Conservation (phyloP, 805 yeast genomes). For the Hanseniaspora singularis region DNA sequence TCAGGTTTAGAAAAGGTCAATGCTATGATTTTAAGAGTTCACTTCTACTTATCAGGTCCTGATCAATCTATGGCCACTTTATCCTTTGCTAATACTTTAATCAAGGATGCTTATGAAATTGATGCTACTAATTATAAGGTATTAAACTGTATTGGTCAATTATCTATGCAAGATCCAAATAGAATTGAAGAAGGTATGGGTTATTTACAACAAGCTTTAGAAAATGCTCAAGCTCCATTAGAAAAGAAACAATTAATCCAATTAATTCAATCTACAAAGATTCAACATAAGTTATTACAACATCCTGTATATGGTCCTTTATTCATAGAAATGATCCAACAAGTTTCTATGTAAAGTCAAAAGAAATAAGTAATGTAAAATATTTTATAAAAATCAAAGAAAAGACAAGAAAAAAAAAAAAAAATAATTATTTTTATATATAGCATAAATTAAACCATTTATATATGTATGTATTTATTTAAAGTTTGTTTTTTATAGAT, state of each 20-base stretch:
- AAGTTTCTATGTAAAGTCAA: slow-evolving; percentile 10
- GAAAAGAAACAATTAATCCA: slow-evolving; percentile 86
- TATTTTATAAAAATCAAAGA: not conserved
- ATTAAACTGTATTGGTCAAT: slow-evolving; percentile 80
- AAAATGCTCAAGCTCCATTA: slow-evolving; percentile 67
- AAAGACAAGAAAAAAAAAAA: not conserved
- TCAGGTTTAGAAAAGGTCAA: slow-evolving; percentile 12
- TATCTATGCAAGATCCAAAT: slow-evolving; percentile 70
- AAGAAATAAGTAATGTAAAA: not conserved
- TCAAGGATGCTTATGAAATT: slow-evolving; percentile 61
- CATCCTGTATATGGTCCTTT: slow-evolving; percentile 13
- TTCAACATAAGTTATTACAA: slow-evolving; percentile 59
- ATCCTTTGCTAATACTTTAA: slow-evolving; percentile 49
- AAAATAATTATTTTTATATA: too few relatives aligned
- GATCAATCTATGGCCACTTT: slow-evolving; percentile 36
- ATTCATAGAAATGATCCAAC: slow-evolving; percentile 14
- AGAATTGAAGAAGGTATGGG: slow-evolving; percentile 61
- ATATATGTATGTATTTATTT: too few relatives aligned
- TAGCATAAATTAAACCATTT: too few relatives aligned
- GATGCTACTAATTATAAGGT: slow-evolving; percentile 90
- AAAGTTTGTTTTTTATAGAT: too few relatives aligned
- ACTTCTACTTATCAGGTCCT: slow-evolving; percentile 33
- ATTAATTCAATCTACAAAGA: slow-evolving; percentile 82
- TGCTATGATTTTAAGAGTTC: slow-evolving; percentile 14
- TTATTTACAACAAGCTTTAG: slow-evolving; percentile 72